These are phyloP conservation scores for Centella asiatica DNA, from an alignment of 129 eudicot genomes.

Conservation along the genomic window DNA sequence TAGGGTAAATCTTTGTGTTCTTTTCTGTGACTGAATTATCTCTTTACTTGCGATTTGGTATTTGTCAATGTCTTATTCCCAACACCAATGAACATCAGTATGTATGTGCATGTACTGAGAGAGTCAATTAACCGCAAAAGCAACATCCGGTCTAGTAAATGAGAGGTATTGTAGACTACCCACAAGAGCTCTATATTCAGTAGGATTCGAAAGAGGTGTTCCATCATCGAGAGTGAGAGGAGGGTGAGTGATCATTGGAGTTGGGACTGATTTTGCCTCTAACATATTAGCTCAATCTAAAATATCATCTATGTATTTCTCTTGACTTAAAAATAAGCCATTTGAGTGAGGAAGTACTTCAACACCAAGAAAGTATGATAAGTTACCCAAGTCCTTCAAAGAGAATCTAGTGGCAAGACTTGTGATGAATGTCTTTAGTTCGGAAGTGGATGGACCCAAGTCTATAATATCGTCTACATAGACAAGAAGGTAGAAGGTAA, in stretches of 20 bases:
- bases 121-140: background rate
- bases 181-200: background rate
- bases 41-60: no score
- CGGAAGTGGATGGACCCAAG: background rate
- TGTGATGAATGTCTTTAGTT: no score
- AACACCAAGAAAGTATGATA: background rate
- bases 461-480: no score
- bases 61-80: no score
- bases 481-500: no score
- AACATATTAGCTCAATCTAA: background rate
- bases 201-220: background rate
- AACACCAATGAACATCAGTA: no score
- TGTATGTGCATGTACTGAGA: background rate
- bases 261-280: background rate
- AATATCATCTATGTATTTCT: background rate
- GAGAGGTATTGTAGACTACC: background rate
- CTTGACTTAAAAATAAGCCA: background rate
- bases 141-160: background rate
- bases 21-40: no score
- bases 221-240: background rate
- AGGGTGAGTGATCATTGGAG: background rate
- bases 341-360: background rate
- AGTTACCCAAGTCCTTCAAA: background rate
- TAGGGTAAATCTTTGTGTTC: no score
- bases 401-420: background rate